phyloP scores from a whole-genome alignment of 2,329 filamentous ascomycete species.

The Cladosporium sp. region DNA sequence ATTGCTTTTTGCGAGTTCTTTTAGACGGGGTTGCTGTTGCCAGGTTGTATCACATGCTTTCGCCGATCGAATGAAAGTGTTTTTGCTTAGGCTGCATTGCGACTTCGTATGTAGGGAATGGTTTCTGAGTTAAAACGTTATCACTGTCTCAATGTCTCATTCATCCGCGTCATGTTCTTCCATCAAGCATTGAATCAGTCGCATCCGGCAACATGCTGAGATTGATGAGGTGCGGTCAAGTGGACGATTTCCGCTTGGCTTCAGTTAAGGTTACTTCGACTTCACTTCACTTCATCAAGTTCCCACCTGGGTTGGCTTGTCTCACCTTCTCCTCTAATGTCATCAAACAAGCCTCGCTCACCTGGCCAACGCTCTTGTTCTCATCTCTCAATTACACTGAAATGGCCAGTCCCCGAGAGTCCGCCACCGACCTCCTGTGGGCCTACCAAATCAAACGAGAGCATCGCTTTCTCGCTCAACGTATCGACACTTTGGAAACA shows the following conservation, averaged over 20 bases:
- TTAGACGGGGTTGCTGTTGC: conserved; percentile 23
- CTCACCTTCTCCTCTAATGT: no score
- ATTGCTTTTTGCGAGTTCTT: conserved; percentile 25
- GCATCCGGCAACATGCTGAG: no score
- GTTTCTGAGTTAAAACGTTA: conserved; percentile 18
- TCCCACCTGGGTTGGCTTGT: no score
- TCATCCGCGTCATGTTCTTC: conserved; percentile 1
- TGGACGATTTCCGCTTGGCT: no score
- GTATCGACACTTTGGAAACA: conserved; percentile 29
- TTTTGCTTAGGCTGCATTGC: conserved; percentile 29
- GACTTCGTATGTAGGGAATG: conserved; percentile 30
- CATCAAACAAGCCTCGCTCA: no score
- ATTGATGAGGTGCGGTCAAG: no score
- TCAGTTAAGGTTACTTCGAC: conserved; percentile 1
- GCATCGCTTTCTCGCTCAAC: conserved; percentile 27
- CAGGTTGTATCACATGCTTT: conserved; percentile 23
- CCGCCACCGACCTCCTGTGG: conserved; percentile 30
- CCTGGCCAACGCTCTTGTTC: no score
- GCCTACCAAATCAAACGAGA: conserved; percentile 33
- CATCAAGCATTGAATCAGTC: no score
- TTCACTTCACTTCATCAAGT: conserved; percentile 2
- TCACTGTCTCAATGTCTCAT: conserved; percentile 10
- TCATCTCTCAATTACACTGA: no score
- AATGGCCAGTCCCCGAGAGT: conserved; percentile 10
- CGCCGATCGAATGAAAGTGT: conserved; percentile 22